A percentile compares a stretch with the other conserved stretches of the same genome.
Conservation (phyloP, 2,329 filamentous ascomycete genomes). For the Scytalidium sp. region DNA sequence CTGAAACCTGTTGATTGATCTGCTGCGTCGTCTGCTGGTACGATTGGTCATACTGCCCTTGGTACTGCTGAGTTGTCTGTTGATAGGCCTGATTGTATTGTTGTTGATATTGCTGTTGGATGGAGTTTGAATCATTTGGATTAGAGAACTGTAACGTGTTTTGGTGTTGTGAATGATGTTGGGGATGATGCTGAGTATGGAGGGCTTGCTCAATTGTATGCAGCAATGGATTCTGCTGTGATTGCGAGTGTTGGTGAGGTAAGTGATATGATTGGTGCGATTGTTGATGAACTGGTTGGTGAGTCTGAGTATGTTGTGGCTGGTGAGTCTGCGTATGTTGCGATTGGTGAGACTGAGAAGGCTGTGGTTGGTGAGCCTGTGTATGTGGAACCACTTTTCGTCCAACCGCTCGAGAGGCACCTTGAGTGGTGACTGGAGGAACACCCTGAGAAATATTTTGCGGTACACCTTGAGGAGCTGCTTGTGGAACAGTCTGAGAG, state of each 20-base stretch:
- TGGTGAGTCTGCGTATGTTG: not conserved
- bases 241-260: not conserved
- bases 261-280: not conserved
- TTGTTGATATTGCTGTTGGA: not conserved
- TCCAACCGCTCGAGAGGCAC: too few species aligned
- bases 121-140: too few species aligned
- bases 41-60: not conserved
- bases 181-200: too few species aligned
- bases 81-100: not conserved
- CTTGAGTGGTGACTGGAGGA: too few species aligned
- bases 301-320: not conserved
- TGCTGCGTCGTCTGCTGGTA: not conserved
- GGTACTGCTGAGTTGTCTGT: not conserved
- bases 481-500: too few species aligned
- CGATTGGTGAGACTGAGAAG: not conserved
- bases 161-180: too few species aligned
- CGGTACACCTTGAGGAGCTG: too few species aligned
- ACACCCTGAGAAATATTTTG: too few species aligned
- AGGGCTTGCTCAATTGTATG: too few species aligned
- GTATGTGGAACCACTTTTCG: too few species aligned
- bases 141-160: too few species aligned
- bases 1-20: not conserved
- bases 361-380: not conserved
- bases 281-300: not conserved
- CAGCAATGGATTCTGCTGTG: not conserved